phyloP scores from a whole-genome alignment of 2,329 filamentous ascomycete genomes.

The Paraphoma chrysanthemicola region DNA sequence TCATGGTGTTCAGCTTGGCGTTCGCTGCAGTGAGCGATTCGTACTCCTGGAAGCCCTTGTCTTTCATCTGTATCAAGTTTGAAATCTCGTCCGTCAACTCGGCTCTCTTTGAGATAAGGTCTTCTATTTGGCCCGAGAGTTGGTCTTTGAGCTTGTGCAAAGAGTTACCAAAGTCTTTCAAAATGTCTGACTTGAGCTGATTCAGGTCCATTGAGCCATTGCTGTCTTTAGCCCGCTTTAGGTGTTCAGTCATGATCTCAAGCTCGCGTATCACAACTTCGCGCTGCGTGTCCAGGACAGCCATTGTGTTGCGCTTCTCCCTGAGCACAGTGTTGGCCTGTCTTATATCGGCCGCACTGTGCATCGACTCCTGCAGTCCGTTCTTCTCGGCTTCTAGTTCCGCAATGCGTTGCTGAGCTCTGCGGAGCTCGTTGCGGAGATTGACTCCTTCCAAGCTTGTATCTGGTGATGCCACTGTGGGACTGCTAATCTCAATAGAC shows the following conservation, averaged over 20 bases:
- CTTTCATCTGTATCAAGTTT: constrained; percentile 81
- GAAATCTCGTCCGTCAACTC: constrained; percentile 85
- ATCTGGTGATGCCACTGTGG: constrained; percentile 66
- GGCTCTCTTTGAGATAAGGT: constrained; percentile 87
- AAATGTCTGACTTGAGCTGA: constrained; percentile 68
- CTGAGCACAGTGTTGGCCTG: constrained; percentile 85
- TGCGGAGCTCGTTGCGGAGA: constrained; percentile 75
- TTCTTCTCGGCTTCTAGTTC: constrained; percentile 84
- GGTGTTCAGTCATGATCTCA: constrained; percentile 85
- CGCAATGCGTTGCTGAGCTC: constrained; percentile 81
- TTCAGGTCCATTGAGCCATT: constrained; percentile 78
- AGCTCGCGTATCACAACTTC: constrained; percentile 95
- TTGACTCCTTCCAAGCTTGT: constrained; percentile 54
- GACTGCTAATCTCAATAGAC: constrained; percentile 69
- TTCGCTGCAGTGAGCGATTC: constrained; percentile 95
- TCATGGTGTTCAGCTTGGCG: constrained; percentile 89
- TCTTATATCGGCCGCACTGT: constrained; percentile 68
- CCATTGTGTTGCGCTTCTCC: constrained; percentile 95
- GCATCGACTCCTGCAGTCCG: constrained; percentile 59
- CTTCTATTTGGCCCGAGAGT: constrained; percentile 77
- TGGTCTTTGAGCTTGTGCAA: constrained; percentile 79
- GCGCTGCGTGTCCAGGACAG: constrained; percentile 89
- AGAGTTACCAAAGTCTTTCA: constrained; percentile 68
- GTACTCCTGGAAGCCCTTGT: constrained; percentile 93
- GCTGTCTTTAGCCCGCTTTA: constrained; percentile 83